These are phyloP conservation scores for Pleurotus sapidus DNA, from an alignment of 768 basidiomycete genomes.

Conservation along the genomic window DNA sequence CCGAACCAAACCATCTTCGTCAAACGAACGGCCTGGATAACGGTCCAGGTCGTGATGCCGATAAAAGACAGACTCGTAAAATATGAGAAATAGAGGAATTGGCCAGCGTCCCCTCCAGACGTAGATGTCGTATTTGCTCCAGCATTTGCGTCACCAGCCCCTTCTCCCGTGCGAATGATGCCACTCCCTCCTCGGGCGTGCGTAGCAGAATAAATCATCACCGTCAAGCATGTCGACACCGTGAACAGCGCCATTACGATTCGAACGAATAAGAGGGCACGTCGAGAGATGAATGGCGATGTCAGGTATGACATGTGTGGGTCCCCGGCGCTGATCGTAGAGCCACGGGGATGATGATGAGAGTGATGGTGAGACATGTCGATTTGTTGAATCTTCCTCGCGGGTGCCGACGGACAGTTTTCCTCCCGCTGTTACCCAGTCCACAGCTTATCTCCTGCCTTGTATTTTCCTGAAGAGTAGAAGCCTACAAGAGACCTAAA, in stretches of 20 bases:
- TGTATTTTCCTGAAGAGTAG: too few species aligned
- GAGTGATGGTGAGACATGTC: too few species aligned
- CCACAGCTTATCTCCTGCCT: too few species aligned
- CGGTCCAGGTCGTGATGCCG: constrained; percentile 62
- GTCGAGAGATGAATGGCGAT: constrained; percentile 40
- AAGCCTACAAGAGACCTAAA: too few species aligned
- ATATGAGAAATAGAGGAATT: constrained; percentile 46
- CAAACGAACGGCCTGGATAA: constrained; percentile 49
- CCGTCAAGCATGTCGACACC: constrained; percentile 36
- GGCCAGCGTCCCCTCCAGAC: not conserved
- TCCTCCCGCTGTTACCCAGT: too few species aligned
- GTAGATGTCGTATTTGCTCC: not conserved
- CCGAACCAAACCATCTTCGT: too few species aligned
- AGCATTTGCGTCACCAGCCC: constrained; percentile 20
- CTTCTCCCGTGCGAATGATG: too few species aligned
- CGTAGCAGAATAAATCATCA: constrained; percentile 30
- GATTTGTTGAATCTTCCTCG: too few species aligned
- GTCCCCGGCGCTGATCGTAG: constrained; percentile 16
- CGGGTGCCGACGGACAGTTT: too few species aligned
- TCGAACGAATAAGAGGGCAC: constrained; percentile 32
- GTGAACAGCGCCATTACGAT: constrained; percentile 50
- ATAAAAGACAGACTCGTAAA: constrained; percentile 64
- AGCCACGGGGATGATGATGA: too few species aligned
- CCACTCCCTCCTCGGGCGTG: constrained; percentile 14
- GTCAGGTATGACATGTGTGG: constrained; percentile 38